A percentile compares a stretch with the other conserved stretches of the same genome.
Conservation (phyloP, 306 rosid genomes). For the Acacia melanoxylon region DNA sequence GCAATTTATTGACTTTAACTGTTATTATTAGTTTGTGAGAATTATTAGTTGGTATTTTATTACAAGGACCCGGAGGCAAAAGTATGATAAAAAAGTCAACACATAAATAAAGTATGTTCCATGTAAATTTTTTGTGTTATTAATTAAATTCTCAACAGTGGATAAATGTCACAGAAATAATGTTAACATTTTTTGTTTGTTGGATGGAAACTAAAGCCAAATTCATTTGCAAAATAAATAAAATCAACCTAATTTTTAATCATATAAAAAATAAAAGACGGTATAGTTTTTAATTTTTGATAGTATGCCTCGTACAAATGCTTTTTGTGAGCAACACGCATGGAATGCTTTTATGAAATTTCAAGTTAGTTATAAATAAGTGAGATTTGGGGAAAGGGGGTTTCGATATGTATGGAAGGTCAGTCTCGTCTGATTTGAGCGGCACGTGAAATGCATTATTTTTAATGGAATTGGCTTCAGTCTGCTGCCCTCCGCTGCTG, state of each 20-base stretch:
- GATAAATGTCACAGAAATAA: no score
- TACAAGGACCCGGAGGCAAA: no score
- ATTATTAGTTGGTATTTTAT: no score
- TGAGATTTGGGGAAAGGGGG: neutral
- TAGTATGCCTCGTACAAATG: neutral
- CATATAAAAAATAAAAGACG: neutral
- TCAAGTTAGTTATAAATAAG: neutral
- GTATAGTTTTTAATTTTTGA: neutral
- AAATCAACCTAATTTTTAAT: neutral
- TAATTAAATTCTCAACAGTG: no score
- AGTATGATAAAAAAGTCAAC: neutral
- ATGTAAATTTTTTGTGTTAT: neutral
- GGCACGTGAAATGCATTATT: neutral
- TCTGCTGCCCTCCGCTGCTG: no score
- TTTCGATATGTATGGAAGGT: neutral
- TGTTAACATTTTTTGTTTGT: no score
- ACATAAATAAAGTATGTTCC: neutral
- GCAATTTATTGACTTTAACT: no score
- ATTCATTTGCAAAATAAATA: no score
- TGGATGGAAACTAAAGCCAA: no score
- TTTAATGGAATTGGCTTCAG: no score
- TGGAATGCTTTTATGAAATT: neutral
- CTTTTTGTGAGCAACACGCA: neutral
- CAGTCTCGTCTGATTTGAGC: slow-evolving; percentile 33
- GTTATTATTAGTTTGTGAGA: no score